A percentile compares a stretch with the other conserved stretches of the same genome.
Conservation (phyloP, 768 basidiomycete genomes). For the Chalciporus chontae region DNA sequence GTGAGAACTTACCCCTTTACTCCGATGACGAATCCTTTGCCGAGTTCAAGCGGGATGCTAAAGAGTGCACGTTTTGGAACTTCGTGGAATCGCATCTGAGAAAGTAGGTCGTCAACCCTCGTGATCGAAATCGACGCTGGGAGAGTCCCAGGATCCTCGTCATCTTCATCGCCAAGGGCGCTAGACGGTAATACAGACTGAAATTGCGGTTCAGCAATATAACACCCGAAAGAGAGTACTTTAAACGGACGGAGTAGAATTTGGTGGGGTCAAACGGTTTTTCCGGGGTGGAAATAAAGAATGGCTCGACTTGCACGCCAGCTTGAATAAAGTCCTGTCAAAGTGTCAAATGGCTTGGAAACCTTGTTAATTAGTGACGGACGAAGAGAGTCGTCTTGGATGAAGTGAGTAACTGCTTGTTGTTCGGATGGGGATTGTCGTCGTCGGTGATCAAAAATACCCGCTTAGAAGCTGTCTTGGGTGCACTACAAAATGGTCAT, state of each 20-base stretch:
- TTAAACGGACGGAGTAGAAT: conserved; percentile 69
- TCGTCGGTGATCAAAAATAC: conserved; percentile 90
- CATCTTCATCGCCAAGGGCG: conserved; percentile 42
- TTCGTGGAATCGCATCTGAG: conserved; percentile 80
- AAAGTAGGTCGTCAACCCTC: conserved; percentile 72
- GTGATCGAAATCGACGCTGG: conserved; percentile 72
- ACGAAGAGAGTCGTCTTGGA: conserved; percentile 71
- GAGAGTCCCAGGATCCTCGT: conserved; percentile 51
- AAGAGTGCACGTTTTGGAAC: conserved; percentile 81
- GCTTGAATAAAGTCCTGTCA: conserved; percentile 76
- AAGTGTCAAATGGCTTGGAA: not conserved
- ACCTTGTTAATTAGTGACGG: conserved; percentile 20
- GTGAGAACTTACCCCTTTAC: conserved; percentile 65
- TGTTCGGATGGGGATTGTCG: conserved; percentile 44
- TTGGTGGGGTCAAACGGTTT: conserved; percentile 68
- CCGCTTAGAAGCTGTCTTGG: conserved; percentile 87
- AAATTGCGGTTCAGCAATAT: conserved; percentile 6
- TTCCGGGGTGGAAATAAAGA: conserved; percentile 74
- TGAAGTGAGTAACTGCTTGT: conserved; percentile 59
- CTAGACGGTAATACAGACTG: conserved; percentile 62
- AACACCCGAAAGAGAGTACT: not conserved
- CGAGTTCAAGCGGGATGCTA: conserved; percentile 77
- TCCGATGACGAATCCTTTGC: conserved; percentile 68
- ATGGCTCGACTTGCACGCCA: conserved; percentile 79
- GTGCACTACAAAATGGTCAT: conserved; percentile 47